Evolutionary conservation across 257 asterid genomes (phyloP).

Genomic region (Cinchona pubescens): DNA sequence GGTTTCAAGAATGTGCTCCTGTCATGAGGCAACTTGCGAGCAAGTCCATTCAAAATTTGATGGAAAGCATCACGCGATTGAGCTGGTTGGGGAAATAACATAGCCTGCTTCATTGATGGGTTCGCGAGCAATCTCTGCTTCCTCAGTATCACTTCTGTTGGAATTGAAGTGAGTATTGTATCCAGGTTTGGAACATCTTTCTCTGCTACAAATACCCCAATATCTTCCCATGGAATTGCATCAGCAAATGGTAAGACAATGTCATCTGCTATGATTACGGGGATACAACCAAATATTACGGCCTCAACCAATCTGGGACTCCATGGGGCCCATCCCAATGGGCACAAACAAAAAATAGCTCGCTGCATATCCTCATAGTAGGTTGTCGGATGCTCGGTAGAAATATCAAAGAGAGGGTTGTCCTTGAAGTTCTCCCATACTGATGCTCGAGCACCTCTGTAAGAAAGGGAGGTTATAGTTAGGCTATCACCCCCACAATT

Average conservation of each 20-base stretch:
- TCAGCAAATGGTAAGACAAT: constrained; percentile 90
- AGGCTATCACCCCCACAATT: neutral
- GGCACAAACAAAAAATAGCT: constrained; percentile 81
- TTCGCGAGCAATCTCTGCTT: constrained; percentile 80
- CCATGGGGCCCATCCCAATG: constrained; percentile 99
- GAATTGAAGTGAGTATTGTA: constrained; percentile 73
- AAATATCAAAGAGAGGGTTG: constrained; percentile 83
- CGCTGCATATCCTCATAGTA: constrained; percentile 95
- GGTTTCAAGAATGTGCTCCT: constrained; percentile 44
- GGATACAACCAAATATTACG: constrained; percentile 85
- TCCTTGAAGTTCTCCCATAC: constrained; percentile 92
- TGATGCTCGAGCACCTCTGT: constrained; percentile 93
- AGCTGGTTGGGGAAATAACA: constrained; percentile 82
- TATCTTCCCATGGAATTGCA: constrained; percentile 96
- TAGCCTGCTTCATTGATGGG: constrained; percentile 93
- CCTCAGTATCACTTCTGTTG: constrained; percentile 59
- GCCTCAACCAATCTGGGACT: constrained; percentile 94
- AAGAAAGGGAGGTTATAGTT: constrained; percentile 11
- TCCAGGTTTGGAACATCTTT: constrained; percentile 81
- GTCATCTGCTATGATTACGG: constrained; percentile 90
- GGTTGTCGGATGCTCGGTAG: constrained; percentile 81
- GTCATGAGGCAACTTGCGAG: constrained; percentile 77
- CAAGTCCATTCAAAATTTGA: constrained; percentile 80
- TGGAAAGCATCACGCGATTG: constrained; percentile 87
- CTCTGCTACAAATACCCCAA: constrained; percentile 76